A percentile compares a stretch with the other conserved stretches of the same genome.
Conservation (phyloP, 768 basidiomycete genomes). For the Leucogyrophana mollusca region DNA sequence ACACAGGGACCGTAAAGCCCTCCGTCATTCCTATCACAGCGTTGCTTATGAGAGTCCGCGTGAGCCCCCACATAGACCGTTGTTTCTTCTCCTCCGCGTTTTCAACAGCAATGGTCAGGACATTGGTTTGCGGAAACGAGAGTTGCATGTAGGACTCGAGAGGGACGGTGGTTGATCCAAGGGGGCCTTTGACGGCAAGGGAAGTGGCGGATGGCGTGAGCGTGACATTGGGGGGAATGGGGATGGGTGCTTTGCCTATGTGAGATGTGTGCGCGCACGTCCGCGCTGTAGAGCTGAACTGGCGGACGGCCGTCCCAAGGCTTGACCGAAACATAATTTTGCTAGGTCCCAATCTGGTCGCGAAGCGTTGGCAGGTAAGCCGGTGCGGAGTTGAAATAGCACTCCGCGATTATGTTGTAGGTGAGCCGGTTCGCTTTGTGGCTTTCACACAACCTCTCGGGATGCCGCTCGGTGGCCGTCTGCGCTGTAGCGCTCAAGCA, state of each 20-base stretch:
- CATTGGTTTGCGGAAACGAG: slow-evolving; percentile 29
- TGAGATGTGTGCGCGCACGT: slow-evolving; percentile 52
- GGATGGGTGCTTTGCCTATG: slow-evolving; percentile 60
- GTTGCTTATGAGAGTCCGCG: slow-evolving; percentile 85
- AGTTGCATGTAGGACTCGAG: slow-evolving; percentile 48
- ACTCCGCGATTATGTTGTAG: too few species aligned
- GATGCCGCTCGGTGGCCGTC: too few species aligned
- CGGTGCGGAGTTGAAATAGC: too few species aligned
- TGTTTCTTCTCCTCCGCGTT: slow-evolving; percentile 72
- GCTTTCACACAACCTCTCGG: too few species aligned
- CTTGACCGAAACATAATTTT: slow-evolving; percentile 14
- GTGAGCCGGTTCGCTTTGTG: too few species aligned
- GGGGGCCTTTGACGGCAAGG: slow-evolving; percentile 57
- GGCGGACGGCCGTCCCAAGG: slow-evolving; percentile 24
- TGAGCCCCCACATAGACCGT: slow-evolving; percentile 93
- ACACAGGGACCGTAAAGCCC: slow-evolving; percentile 81
- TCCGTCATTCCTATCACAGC: slow-evolving; percentile 88
- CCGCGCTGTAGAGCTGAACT: slow-evolving; percentile 50
- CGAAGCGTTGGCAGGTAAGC: too few species aligned
- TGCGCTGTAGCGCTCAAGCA: too few species aligned
- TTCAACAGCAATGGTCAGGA: slow-evolving; percentile 43
- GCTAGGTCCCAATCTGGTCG: too few species aligned
- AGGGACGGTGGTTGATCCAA: slow-evolving; percentile 48
- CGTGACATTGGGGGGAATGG: slow-evolving; percentile 48
- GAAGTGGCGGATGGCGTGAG: slow-evolving; percentile 34